Conservation (phyloP, 495 filamentous ascomycete genomes). For the Penicillium tannophilum region DNA sequence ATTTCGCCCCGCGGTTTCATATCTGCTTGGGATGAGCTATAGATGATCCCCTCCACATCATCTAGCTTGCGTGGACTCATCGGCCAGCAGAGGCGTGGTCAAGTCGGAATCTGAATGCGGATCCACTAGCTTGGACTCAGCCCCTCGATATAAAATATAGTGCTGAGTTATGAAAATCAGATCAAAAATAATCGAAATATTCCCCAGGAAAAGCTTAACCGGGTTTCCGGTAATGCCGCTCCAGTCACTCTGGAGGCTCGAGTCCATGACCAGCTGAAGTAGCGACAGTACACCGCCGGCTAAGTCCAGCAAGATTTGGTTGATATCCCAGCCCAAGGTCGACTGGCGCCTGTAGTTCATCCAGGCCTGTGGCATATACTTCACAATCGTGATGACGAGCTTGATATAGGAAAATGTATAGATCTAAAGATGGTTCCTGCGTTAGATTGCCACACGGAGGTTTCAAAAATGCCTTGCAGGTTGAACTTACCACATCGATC, state of each 20-base stretch:
- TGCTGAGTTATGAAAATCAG: conserved; percentile 84
- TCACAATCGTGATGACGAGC: conserved; percentile 82
- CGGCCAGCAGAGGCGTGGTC: conserved; percentile 33
- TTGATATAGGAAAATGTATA: conserved; percentile 87
- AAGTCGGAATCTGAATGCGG: conserved; percentile 15
- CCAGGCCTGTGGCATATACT: conserved; percentile 86
- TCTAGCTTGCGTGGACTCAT: neutral
- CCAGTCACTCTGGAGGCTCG: conserved; percentile 82
- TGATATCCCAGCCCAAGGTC: conserved; percentile 85
- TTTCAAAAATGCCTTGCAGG: neutral
- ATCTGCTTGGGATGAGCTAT: neutral
- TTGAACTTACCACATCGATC: conserved; percentile 73
- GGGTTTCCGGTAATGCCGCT: conserved; percentile 89
- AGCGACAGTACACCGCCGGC: conserved; percentile 81
- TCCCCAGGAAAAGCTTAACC: conserved; percentile 82
- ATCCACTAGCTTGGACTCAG: conserved; percentile 17
- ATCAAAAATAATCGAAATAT: conserved; percentile 85
- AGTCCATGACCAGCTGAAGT: conserved; percentile 79
- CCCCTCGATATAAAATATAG: conserved; percentile 69
- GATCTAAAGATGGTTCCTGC: conserved; percentile 48
- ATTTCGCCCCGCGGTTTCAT: conserved; percentile 8
- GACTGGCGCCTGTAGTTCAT: conserved; percentile 81
- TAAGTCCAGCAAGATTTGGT: conserved; percentile 83
- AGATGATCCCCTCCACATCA: neutral
- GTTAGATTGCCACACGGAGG: conserved; percentile 10